Percentiles rank a stretch among this genome's conserved stretches.
phyloP scores from a whole-genome alignment of 129 eudicot species.

The Artemisia tridentata region DNA sequence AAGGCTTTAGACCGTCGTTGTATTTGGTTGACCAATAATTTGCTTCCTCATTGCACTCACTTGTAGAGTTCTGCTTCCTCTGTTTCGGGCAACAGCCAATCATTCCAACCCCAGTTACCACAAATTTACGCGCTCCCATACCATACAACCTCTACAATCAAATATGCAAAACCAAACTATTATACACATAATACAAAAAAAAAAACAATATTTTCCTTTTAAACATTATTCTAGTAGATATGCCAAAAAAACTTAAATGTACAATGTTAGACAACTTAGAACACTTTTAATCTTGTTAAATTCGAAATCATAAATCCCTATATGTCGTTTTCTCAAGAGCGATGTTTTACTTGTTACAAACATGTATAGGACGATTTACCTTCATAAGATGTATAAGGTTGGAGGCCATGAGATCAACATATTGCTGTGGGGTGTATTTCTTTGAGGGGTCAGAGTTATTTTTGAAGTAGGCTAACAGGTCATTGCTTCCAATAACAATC shows the following conservation, averaged over 20 bases:
- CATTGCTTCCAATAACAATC: conserved; percentile 76
- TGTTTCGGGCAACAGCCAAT: conserved; percentile 64
- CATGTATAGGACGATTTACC: conserved; percentile 29
- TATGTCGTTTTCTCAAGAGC: too few relatives aligned
- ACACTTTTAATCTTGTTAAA: too few relatives aligned
- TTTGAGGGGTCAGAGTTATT: conserved; percentile 29
- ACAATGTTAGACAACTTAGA: too few relatives aligned
- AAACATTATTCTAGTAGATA: too few relatives aligned
- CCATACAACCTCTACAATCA: conserved; percentile 37
- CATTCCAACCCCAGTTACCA: conserved; percentile 41
- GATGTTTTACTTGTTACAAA: too few relatives aligned
- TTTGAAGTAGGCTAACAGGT: conserved; percentile 45
- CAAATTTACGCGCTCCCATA: conserved; percentile 63
- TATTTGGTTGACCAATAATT: conserved; percentile 59
- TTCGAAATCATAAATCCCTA: too few relatives aligned
- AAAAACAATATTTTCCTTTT: not conserved
- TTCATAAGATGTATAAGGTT: conserved; percentile 38
- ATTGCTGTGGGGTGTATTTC: conserved; percentile 7
- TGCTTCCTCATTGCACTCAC: conserved; percentile 41
- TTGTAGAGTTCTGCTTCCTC: conserved; percentile 36
- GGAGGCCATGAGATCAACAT: conserved; percentile 45
- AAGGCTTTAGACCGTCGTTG: conserved; percentile 38
- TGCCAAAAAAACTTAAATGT: too few relatives aligned
- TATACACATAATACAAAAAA: not conserved
- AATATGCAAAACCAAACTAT: not conserved